These are phyloP conservation scores for Pseudocercospora ulei DNA, from an alignment of 2,329 filamentous ascomycete genomes.

Conservation along the genomic window DNA sequence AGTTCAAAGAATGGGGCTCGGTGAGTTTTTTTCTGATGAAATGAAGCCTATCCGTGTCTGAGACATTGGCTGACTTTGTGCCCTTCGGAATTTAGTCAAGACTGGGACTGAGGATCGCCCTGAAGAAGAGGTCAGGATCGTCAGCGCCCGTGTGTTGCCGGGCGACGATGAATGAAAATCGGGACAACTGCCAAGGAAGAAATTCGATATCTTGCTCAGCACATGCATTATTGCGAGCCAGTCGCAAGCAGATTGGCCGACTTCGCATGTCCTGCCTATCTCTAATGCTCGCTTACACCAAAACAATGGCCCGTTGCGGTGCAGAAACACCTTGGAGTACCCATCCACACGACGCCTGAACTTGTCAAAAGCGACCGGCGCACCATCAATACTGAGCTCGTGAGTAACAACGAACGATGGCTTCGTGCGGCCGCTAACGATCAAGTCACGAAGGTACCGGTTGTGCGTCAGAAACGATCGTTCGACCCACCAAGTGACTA, in stretches of 20 bases:
- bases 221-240: too few relatives aligned
- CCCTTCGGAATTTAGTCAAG: too few relatives aligned
- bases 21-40: too few relatives aligned
- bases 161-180: slow-evolving; percentile 42
- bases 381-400: slow-evolving; percentile 54
- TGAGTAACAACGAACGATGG: slow-evolving; percentile 59
- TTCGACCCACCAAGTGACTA: slow-evolving; percentile 46
- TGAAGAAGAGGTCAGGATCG: slow-evolving; percentile 68
- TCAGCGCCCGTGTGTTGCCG: slow-evolving; percentile 62
- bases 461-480: slow-evolving; percentile 44
- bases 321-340: slow-evolving; percentile 59
- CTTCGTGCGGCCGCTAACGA: slow-evolving; percentile 54
- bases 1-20: slow-evolving; percentile 78
- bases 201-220: too few relatives aligned
- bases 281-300: slow-evolving; percentile 17
- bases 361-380: slow-evolving; percentile 33
- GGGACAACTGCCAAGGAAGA: background rate
- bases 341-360: slow-evolving; percentile 53
- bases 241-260: background rate
- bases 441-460: slow-evolving; percentile 55
- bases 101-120: slow-evolving; percentile 74
- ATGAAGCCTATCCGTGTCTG: too few relatives aligned
- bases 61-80: too few relatives aligned
- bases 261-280: background rate
- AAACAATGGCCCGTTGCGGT: slow-evolving; percentile 49